Conservation (phyloP, 2,329 filamentous ascomycete species). For the Penicillium psychrosexuale region DNA sequence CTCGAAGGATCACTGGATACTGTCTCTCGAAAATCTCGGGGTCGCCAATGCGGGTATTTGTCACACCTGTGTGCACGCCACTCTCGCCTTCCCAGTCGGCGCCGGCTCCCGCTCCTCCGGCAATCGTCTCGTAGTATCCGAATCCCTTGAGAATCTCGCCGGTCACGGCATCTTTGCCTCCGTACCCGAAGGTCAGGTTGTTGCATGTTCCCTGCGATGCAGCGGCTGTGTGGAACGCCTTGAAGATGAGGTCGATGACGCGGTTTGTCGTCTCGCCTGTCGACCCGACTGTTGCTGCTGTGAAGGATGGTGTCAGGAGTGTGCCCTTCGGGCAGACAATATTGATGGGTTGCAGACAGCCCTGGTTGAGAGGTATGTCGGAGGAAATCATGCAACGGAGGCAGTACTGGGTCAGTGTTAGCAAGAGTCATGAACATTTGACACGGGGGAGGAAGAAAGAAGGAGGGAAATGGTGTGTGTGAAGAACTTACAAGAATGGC, state of each 20-base stretch:
- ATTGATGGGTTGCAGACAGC: constrained; percentile 68
- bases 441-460: too few relatives aligned
- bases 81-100: constrained; percentile 67
- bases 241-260: constrained; percentile 72
- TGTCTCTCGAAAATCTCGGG: constrained; percentile 72
- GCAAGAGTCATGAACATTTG: too few relatives aligned
- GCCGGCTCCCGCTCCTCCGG: constrained; percentile 70
- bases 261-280: constrained; percentile 34
- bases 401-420: not conserved
- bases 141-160: constrained; percentile 42
- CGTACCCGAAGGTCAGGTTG: constrained; percentile 51
- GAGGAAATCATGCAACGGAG: constrained; percentile 69
- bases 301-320: constrained; percentile 49
- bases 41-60: constrained; percentile 79
- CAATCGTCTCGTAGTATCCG: constrained; percentile 79
- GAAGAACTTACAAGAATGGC: not conserved
- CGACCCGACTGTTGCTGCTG: not conserved
- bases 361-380: constrained; percentile 78
- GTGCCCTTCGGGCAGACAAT: constrained; percentile 62
- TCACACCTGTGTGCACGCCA: constrained; percentile 78
- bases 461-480: too few relatives aligned
- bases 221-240: constrained; percentile 70
- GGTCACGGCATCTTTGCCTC: not conserved
- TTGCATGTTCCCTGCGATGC: constrained; percentile 72
- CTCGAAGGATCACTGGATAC: constrained; percentile 68